phyloP scores from a whole-genome alignment of 2,329 filamentous ascomycete species.

The Trichophyton mentagrophytes region DNA sequence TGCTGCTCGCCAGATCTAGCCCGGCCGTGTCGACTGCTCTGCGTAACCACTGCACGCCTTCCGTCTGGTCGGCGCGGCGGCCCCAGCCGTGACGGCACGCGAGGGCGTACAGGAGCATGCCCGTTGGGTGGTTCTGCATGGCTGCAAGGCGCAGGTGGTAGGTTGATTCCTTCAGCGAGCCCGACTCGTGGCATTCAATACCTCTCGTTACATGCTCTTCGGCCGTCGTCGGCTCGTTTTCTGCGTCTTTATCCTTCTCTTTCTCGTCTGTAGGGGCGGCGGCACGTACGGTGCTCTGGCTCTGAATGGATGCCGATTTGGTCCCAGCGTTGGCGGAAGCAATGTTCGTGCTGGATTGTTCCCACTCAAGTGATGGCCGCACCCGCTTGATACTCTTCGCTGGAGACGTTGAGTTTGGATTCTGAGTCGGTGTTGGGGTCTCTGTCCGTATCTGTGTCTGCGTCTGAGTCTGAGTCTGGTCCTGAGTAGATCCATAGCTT shows the following conservation, averaged over 20 bases:
- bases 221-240: conserved; percentile 27
- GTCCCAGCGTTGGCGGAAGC: conserved; percentile 27
- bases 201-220: conserved; percentile 86
- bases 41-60: conserved; percentile 83
- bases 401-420: not conserved
- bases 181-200: conserved; percentile 78
- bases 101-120: conserved; percentile 89
- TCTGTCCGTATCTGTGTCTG: conserved; percentile 15
- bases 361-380: conserved; percentile 1
- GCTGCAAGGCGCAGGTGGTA: conserved; percentile 90
- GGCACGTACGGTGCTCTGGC: conserved; percentile 50
- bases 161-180: conserved; percentile 81
- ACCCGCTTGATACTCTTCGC: not conserved
- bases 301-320: conserved; percentile 42
- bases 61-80: conserved; percentile 79
- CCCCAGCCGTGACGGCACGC: conserved; percentile 96
- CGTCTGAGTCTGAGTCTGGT: conserved; percentile 12
- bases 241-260: not conserved
- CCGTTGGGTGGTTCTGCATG: conserved; percentile 71
- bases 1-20: conserved; percentile 71
- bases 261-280: conserved; percentile 24
- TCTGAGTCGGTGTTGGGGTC: conserved; percentile 20
- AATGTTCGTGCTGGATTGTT: conserved; percentile 19
- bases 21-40: conserved; percentile 78
- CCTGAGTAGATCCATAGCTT: conserved; percentile 4